These are phyloP conservation scores for Glycyrrhiza uralensis DNA, from an alignment of 306 rosid species.

Conservation along the genomic window DNA sequence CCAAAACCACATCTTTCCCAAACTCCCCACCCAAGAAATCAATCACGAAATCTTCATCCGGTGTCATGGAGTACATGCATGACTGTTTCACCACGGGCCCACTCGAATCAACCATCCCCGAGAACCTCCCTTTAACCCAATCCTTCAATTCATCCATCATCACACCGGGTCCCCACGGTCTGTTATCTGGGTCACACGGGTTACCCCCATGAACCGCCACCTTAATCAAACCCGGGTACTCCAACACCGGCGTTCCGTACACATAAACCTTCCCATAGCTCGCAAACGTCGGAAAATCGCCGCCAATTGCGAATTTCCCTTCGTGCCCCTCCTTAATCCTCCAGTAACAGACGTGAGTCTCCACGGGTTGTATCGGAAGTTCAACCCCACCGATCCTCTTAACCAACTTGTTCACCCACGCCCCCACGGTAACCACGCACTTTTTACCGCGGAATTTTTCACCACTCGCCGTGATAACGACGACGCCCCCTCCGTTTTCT, in stretches of 20 bases:
- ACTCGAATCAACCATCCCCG: conserved; percentile 52
- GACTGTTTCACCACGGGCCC: conserved; percentile 55
- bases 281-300: conserved; percentile 69
- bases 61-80: conserved; percentile 86
- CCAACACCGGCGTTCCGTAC: conserved; percentile 78
- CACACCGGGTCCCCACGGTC: conserved; percentile 62
- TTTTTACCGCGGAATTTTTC: conserved; percentile 52
- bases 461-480: conserved; percentile 40
- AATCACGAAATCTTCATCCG: conserved; percentile 74
- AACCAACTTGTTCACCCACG: conserved; percentile 66
- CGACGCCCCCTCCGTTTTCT: conserved; percentile 25
- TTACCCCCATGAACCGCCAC: conserved; percentile 62
- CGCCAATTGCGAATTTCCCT: conserved; percentile 34
- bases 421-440: conserved; percentile 85
- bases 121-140: conserved; percentile 52
- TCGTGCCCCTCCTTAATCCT: conserved; percentile 64
- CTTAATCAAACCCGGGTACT: conserved; percentile 84
- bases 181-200: conserved; percentile 67
- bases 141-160: conserved; percentile 39
- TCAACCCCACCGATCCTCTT: conserved; percentile 54
- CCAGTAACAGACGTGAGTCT: conserved; percentile 65
- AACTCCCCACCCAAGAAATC: conserved; percentile 83
- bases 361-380: conserved; percentile 64
- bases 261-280: conserved; percentile 33
- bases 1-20: conserved; percentile 64